phyloP scores from a whole-genome alignment of 495 filamentous ascomycete genomes.

The Thermothielavioides terrestris region DNA sequence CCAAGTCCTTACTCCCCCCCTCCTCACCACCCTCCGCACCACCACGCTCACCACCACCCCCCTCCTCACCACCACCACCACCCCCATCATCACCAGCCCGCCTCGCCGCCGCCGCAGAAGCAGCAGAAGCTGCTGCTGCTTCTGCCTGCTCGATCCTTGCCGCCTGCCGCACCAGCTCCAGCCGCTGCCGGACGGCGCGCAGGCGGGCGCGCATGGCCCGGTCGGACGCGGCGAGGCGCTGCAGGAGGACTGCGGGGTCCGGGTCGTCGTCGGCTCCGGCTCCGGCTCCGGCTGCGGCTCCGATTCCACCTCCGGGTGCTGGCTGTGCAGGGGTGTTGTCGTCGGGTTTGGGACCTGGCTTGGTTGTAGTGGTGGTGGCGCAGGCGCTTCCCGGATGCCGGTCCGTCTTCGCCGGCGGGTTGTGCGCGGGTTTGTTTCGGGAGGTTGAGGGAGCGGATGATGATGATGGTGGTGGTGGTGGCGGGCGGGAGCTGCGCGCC shows the following conservation, averaged over 20 bases:
- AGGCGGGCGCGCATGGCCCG: slow-evolving; percentile 1
- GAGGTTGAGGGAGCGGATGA: too few relatives aligned
- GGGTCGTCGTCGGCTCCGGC: not conserved
- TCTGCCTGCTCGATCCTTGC: slow-evolving; percentile 11
- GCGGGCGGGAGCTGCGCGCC: not conserved
- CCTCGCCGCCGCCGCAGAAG: too few relatives aligned
- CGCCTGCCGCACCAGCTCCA: slow-evolving; percentile 18
- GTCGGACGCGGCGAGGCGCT: slow-evolving; percentile 6
- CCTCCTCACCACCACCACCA: not conserved
- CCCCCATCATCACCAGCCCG: not conserved
- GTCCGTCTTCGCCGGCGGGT: too few relatives aligned
- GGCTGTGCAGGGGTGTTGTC: too few relatives aligned
- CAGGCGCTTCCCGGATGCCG: too few relatives aligned
- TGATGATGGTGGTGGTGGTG: too few relatives aligned
- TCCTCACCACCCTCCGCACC: not conserved
- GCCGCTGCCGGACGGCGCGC: slow-evolving; percentile 1
- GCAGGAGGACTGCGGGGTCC: not conserved
- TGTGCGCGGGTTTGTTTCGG: too few relatives aligned
- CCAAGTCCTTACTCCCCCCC: not conserved
- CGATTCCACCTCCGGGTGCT: too few relatives aligned
- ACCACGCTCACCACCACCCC: not conserved
- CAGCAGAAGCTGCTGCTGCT: too few relatives aligned
- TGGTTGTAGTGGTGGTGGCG: too few relatives aligned
- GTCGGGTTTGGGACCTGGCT: too few relatives aligned
- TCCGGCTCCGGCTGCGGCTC: too few relatives aligned